Base-by-base conservation (phyloP, 257 asterid species). In the Coffea canephora region DNA sequence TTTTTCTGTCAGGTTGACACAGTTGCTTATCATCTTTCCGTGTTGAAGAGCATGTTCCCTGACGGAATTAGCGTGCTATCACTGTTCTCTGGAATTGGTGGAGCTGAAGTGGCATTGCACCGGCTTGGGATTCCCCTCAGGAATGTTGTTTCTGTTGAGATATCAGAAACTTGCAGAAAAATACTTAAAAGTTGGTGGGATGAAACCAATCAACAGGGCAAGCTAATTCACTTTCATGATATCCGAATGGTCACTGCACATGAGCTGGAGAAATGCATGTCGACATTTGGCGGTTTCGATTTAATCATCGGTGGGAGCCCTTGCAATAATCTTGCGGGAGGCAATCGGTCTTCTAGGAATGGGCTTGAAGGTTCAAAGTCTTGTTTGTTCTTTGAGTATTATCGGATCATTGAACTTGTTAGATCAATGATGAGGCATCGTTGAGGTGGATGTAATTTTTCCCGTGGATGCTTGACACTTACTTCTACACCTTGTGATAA, bases 71-170 rank as follows among this genome's bases (percentile, higher is more conserved):
- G 88, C 57, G 55, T 92, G 0, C 65, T 91, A 0, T 91, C 97
- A 18, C 88, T 92, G 12, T 91, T 91, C 78, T 88, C 96, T 6
- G 97, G 97, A 11, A 92, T 91, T 10, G 96, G 97, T 12, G 96
- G 97, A 13, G 97, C 87, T 4, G 96, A 92, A 67, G 94, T 92
- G 9, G 93, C 97, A 0, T 92, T 91, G 46, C 90, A 92, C 49
- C 82, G 95, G 21, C 91, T 91, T 0, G 96, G 95, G 0, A 64
- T 93, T 9, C 86, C 77, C 49, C 36, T 91, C 55, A 93, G 84
- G 50, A 85, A 79, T 3, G 97, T 91, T 0, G 96, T 93, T 16
- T 91, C 97, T 0, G 78, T 91, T 0, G 96, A 93, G 75, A 91
- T 82, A 16, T 84, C 92, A 0, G 87, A 93, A 69, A 88, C 76